Conservation (phyloP, 2,329 filamentous ascomycete species). For the Monosporascus sp. region DNA sequence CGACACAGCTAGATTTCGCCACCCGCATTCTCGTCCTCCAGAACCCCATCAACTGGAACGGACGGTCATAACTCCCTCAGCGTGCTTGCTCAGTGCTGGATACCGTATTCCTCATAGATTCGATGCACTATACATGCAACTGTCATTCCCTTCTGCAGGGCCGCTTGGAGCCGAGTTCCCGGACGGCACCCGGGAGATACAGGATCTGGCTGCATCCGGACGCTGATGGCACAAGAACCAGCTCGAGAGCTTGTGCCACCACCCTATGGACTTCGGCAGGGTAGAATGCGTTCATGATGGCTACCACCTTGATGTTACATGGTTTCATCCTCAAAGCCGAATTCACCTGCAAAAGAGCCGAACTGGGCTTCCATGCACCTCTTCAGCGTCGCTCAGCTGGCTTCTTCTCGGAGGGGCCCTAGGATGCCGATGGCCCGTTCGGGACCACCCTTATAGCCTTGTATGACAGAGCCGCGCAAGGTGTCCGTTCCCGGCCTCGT, state of each 20-base stretch:
- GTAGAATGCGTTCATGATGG: conserved; percentile 17
- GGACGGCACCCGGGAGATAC: conserved; percentile 11
- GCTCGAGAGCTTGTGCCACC: not conserved
- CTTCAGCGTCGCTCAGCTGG: not conserved
- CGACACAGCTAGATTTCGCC: too few relatives aligned
- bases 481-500: conserved; percentile 3
- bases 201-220: conserved; percentile 1
- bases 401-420: not conserved
- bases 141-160: conserved; percentile 5
- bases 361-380: conserved; percentile 2
- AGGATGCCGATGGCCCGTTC: conserved; percentile 12
- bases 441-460: conserved; percentile 12
- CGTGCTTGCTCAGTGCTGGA: conserved; percentile 5
- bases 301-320: conserved; percentile 3
- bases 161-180: conserved; percentile 9
- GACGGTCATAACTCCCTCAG: conserved; percentile 6
- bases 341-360: not conserved
- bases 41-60: conserved; percentile 5
- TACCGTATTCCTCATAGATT: conserved; percentile 14
- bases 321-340: conserved; percentile 2
- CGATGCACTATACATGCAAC: conserved; percentile 13
- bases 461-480: conserved; percentile 1
- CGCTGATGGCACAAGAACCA: not conserved
- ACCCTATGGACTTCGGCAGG: conserved; percentile 12
- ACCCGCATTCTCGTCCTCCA: conserved; percentile 9